Evolutionary conservation across 2,329 filamentous ascomycete species (phyloP).

Genomic region (Ophiostoma novo-ulmi): DNA sequence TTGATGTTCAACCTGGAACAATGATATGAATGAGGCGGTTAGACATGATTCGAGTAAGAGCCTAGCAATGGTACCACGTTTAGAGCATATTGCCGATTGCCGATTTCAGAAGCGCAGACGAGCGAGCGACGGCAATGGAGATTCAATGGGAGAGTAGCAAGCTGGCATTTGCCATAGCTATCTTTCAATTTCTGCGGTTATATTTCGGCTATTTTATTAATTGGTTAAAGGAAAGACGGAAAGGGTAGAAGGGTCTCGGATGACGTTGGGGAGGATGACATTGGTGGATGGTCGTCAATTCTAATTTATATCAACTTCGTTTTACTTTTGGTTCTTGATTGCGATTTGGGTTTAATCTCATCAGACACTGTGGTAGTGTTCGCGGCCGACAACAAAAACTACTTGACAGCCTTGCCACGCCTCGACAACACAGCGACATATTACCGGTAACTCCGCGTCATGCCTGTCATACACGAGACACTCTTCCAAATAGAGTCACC

Average conservation of each 20-base stretch:
- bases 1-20: too few species aligned
- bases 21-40: background rate
- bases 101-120: too few species aligned
- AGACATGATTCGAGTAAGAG: background rate
- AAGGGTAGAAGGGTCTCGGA: background rate
- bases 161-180: background rate
- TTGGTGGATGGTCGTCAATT: constrained; percentile 1
- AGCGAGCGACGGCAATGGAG: background rate
- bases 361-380: too few species aligned
- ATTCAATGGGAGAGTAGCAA: background rate
- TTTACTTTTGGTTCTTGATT: background rate
- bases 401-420: background rate
- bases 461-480: background rate
- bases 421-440: background rate
- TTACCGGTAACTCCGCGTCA: too few species aligned
- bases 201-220: background rate
- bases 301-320: background rate
- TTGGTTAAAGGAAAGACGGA: background rate
- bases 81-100: too few species aligned
- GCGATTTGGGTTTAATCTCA: too few species aligned
- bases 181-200: background rate
- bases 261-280: background rate
- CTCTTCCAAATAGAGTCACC: background rate
- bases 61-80: background rate
- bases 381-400: background rate